Evolutionary conservation across 1,284 basidiomycete genomes (phyloP).

Genomic region (Marasmius fiardii): DNA sequence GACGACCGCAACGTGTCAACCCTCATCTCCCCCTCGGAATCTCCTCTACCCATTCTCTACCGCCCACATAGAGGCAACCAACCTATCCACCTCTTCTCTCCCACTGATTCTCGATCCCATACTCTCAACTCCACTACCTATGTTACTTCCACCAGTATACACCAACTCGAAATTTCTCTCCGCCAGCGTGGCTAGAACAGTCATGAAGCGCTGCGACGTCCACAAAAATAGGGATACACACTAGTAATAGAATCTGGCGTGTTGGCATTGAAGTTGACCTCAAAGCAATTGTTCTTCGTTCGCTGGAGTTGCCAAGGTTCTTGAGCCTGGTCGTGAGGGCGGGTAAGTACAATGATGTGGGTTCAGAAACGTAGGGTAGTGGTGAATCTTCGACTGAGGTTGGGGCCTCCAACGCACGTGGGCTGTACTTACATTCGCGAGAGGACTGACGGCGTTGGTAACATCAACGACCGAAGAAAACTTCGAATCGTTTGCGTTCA

Average conservation of each 20-base stretch:
- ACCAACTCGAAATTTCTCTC: conserved; percentile 54
- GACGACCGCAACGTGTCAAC: no score
- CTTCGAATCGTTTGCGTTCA: no score
- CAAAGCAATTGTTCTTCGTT: conserved; percentile 53
- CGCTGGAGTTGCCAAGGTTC: conserved; percentile 47
- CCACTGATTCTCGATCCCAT: conserved; percentile 47
- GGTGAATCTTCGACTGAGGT: conserved; percentile 62
- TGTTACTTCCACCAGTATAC: not conserved
- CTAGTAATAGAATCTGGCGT: conserved; percentile 56
- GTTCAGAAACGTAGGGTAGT: conserved; percentile 56
- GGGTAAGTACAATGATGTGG: conserved; percentile 30
- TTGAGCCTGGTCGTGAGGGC: conserved; percentile 41
- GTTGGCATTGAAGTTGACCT: conserved; percentile 59
- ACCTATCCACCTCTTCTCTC: conserved; percentile 71
- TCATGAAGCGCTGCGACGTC: conserved; percentile 66
- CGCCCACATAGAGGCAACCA: conserved; percentile 73
- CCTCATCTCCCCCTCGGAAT: conserved; percentile 33
- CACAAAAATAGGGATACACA: conserved; percentile 58
- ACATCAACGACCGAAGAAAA: no score
- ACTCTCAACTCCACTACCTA: no score
- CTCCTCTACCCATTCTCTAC: no score
- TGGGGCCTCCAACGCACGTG: no score
- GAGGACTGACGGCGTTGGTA: no score
- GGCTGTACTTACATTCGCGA: no score
- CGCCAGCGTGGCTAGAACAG: conserved; percentile 59